Evolutionary conservation across 805 yeast species (phyloP).

Genomic region (Geotrichum ghanense): DNA sequence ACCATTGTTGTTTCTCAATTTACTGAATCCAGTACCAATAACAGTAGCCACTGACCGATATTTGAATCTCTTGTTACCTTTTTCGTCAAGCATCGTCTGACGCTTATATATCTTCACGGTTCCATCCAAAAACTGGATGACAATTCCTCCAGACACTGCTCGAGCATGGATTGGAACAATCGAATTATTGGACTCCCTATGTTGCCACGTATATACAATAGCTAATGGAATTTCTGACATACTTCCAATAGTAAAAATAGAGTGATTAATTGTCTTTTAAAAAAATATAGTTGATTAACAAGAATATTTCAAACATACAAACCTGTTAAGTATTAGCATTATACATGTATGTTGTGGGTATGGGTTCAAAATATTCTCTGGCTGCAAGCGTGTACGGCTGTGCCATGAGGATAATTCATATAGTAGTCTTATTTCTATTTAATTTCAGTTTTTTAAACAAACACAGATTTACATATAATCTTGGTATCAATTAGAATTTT

Average conservation of each 20-base stretch:
- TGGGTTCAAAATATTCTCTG: no score
- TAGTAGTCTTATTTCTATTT: no score
- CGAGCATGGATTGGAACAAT: background rate
- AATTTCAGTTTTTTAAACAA: no score
- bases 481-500: background rate
- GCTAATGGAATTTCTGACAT: background rate
- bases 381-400: no score
- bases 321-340: no score
- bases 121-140: background rate
- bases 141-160: background rate
- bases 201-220: background rate
- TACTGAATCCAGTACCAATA: background rate
- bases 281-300: no score
- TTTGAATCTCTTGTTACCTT: background rate
- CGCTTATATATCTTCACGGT: background rate
- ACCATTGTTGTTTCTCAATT: background rate
- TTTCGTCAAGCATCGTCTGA: background rate
- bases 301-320: no score
- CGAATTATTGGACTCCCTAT: background rate
- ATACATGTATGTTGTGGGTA: no score
- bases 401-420: no score
- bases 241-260: background rate
- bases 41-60: background rate
- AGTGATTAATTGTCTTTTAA: no score
- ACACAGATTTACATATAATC: background rate